Conservation (phyloP, 352 stramenopile species). For the Pseudoperonospora humuli region DNA sequence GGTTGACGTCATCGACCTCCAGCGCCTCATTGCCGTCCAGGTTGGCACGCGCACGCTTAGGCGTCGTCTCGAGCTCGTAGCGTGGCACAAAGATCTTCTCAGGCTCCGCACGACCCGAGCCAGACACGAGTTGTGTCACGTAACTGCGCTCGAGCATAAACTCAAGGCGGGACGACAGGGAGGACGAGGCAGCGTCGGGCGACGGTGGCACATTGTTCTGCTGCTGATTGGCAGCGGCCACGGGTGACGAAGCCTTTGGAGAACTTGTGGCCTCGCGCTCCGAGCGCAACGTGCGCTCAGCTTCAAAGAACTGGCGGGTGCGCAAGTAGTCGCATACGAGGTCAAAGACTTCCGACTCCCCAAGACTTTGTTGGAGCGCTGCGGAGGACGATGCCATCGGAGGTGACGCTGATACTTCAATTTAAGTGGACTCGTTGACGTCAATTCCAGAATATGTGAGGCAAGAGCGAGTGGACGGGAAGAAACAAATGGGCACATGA, state of each 20-base stretch:
- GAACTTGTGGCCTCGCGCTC: slow-evolving; percentile 38
- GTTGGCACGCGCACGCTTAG: slow-evolving; percentile 48
- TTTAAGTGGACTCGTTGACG: too few relatives aligned
- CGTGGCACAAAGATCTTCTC: slow-evolving; percentile 77
- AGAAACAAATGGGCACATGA: too few relatives aligned
- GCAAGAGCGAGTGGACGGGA: too few relatives aligned
- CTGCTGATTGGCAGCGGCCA: slow-evolving; percentile 33
- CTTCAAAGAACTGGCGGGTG: slow-evolving; percentile 82
- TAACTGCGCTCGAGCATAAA: slow-evolving; percentile 81
- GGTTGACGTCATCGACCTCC: slow-evolving; percentile 31
- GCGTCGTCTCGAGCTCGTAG: slow-evolving; percentile 44
- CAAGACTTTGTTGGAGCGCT: slow-evolving; percentile 67
- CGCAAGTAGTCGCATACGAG: slow-evolving; percentile 84
- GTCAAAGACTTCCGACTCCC: slow-evolving; percentile 81
- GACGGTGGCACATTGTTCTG: slow-evolving; percentile 5
- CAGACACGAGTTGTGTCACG: slow-evolving; percentile 75
- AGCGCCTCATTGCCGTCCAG: slow-evolving; percentile 69
- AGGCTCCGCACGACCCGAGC: slow-evolving; percentile 39
- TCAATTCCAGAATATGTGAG: too few relatives aligned
- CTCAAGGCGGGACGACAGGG: slow-evolving; percentile 58
- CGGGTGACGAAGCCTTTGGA: slow-evolving; percentile 13
- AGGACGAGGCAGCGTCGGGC: slow-evolving; percentile 11
- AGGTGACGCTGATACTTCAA: too few relatives aligned
- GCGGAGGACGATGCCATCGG: slow-evolving; percentile 51
- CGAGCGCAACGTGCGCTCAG: slow-evolving; percentile 59